These are phyloP conservation scores for Saccharomyces cerevisiae DNA, from an alignment of 805 yeast species.

Conservation along the genomic window DNA sequence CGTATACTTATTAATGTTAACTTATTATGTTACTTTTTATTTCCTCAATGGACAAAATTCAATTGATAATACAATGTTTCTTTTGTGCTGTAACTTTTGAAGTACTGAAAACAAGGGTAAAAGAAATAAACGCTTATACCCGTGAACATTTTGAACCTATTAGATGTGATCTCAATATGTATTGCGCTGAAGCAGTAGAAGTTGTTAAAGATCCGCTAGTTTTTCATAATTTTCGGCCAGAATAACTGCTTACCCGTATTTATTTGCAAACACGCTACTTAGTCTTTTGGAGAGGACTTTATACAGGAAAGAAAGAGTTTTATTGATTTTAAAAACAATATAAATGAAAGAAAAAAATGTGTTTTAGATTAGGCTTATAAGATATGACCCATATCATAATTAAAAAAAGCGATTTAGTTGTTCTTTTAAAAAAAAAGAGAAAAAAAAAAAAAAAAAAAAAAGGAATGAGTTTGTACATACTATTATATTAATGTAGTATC, in stretches of 20 bases:
- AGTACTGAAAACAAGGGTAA: too few relatives aligned
- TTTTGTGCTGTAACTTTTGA: too few relatives aligned
- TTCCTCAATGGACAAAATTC: not conserved
- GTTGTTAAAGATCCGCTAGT: not conserved
- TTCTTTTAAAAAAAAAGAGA: too few relatives aligned
- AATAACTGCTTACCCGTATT: not conserved
- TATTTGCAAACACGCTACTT: too few relatives aligned
- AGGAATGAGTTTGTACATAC: not conserved
- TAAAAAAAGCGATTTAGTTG: too few relatives aligned
- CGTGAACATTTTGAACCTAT: not conserved
- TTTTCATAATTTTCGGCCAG: not conserved
- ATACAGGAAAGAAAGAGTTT: not conserved
- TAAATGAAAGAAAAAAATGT: not conserved
- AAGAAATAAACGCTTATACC: not conserved
- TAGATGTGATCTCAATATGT: not conserved
- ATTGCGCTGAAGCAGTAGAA: not conserved
- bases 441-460: not conserved
- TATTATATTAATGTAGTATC: not conserved
- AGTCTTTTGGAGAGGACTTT: not conserved
- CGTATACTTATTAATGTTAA: not conserved
- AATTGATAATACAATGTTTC: not conserved
- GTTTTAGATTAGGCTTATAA: too few relatives aligned
- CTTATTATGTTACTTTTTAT: not conserved
- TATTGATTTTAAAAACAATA: not conserved
- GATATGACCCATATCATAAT: too few relatives aligned